Evolutionary conservation across 768 basidiomycete genomes (phyloP).

Genomic region (Dacryopinax spathularia): DNA sequence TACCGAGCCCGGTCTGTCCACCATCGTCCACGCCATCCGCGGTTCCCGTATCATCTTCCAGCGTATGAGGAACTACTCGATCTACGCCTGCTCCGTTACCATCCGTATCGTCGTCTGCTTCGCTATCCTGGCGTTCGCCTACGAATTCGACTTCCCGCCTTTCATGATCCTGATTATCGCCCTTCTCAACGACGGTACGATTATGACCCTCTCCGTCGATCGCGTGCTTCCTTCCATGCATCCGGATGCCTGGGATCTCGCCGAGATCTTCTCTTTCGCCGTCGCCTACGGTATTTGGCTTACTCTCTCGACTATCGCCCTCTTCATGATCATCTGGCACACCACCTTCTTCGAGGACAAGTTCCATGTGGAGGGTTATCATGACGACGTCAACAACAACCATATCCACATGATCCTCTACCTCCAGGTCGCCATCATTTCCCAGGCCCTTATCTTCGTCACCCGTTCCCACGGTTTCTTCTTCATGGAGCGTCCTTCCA

Average conservation of each 20-base stretch:
- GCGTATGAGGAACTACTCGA: slow-evolving; percentile 98
- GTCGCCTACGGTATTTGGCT: slow-evolving; percentile 91
- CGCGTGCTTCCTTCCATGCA: slow-evolving; percentile 85
- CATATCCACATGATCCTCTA: slow-evolving; percentile 81
- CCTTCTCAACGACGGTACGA: slow-evolving; percentile 92
- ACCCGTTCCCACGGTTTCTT: slow-evolving; percentile 90
- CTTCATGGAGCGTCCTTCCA: slow-evolving; percentile 92
- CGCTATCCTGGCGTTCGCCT: slow-evolving; percentile 85
- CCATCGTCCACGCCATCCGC: slow-evolving; percentile 96
- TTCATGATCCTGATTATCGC: slow-evolving; percentile 99
- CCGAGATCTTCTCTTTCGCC: slow-evolving; percentile 92
- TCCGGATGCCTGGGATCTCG: slow-evolving; percentile 90
- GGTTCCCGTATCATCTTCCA: slow-evolving; percentile 99
- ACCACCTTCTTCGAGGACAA: slow-evolving; percentile 80
- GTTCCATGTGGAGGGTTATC: slow-evolving; percentile 46
- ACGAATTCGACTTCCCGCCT: slow-evolving; percentile 97
- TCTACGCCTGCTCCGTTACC: slow-evolving; percentile 89
- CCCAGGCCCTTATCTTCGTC: slow-evolving; percentile 93
- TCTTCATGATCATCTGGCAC: slow-evolving; percentile 73
- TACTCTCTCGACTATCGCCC: slow-evolving; percentile 74
- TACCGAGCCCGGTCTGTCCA: slow-evolving; percentile 96
- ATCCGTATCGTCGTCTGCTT: slow-evolving; percentile 99
- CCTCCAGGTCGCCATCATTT: slow-evolving; percentile 96
- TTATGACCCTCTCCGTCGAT: slow-evolving; percentile 95
- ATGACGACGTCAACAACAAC: slow-evolving; percentile 43